These are phyloP conservation scores for Discostella stelligera DNA, from an alignment of 352 stramenopile species.

Conservation along the genomic window DNA sequence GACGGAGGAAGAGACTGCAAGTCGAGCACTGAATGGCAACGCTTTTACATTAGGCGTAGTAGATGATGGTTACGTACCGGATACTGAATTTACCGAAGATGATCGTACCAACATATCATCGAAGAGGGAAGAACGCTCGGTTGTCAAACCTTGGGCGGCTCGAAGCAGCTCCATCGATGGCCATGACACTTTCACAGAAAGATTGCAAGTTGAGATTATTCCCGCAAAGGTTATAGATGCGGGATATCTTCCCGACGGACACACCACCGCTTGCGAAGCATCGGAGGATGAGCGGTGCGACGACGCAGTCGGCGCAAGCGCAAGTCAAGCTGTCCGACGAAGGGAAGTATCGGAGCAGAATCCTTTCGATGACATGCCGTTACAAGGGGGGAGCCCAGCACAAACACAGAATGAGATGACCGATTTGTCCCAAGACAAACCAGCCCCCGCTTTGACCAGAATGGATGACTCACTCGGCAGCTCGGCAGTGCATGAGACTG, in stretches of 20 bases:
- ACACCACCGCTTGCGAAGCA: constrained; percentile 27
- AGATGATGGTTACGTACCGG: constrained; percentile 39
- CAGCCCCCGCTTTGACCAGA: constrained; percentile 2
- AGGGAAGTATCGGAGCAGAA: background rate
- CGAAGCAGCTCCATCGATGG: constrained; percentile 35
- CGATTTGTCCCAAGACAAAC: background rate
- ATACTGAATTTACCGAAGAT: constrained; percentile 39
- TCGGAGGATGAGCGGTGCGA: constrained; percentile 13
- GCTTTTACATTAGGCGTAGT: constrained; percentile 6
- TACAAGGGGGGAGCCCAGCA: background rate
- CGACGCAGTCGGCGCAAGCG: background rate
- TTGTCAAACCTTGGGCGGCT: background rate
- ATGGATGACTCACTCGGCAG: constrained; percentile 22
- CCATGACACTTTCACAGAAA: constrained; percentile 33
- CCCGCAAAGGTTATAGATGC: constrained; percentile 17
- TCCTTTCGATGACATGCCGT: background rate
- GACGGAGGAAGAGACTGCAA: constrained; percentile 10
- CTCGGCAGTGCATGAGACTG: constrained; percentile 25
- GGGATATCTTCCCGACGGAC: constrained; percentile 39
- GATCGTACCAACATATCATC: constrained; percentile 2
- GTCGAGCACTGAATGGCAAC: background rate
- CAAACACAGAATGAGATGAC: background rate
- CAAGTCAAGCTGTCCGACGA: background rate
- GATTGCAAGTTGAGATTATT: constrained; percentile 17
- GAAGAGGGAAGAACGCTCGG: constrained; percentile 13